Base-by-base conservation (phyloP, 75 land plant species). In the Ceratopteris richardii region DNA sequence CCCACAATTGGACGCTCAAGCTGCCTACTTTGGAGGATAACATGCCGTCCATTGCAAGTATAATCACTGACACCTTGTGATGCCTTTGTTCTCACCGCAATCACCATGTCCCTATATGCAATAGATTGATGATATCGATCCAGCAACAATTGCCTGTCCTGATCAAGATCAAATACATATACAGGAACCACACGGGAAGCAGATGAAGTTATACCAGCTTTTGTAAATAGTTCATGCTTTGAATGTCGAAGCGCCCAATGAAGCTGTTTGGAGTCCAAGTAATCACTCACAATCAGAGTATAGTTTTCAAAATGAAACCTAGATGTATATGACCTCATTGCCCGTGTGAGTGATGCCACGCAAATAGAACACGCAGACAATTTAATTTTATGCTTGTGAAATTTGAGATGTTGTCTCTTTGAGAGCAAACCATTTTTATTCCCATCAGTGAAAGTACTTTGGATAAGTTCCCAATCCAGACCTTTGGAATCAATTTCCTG, bases 111-210 rank as follows among this genome's bases (percentile, higher is more conserved):
- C 56, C 72, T 84, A 56, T 90, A 95, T 7, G 97, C 78, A 31
- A 95, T 79, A 19, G 90, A 78, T 62, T 95, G 97, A 62, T 95
- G 97, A 66, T 66, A 86, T 27, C 92, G 85, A 61, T 95, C 99
- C 51, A 95, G 81, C 70, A 87, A 47, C 51, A 95, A 29, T 0
- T 84, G 58, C 44, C 74, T 57, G 51, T 79, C 90, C 7, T 58
- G 54, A 43, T 87, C 92, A 72, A 95, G 51, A 74, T 95, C 99
- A 72, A 87, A 84, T 20, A 95, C 79, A 62, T 84, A 95, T 6
- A 95, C 93, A 10, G 99, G 92, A 40, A 95, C 31, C 21, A 84
- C 71, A 58, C 77, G 62, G 1, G 51, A 40, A 12, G 51, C 22
- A 30, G 59, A 57, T 20, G 39, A 19, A 1, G 28, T 3, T 9